These are phyloP conservation scores for Scheffersomyces ergatensis DNA, from an alignment of 805 yeast species.

Conservation along the genomic window DNA sequence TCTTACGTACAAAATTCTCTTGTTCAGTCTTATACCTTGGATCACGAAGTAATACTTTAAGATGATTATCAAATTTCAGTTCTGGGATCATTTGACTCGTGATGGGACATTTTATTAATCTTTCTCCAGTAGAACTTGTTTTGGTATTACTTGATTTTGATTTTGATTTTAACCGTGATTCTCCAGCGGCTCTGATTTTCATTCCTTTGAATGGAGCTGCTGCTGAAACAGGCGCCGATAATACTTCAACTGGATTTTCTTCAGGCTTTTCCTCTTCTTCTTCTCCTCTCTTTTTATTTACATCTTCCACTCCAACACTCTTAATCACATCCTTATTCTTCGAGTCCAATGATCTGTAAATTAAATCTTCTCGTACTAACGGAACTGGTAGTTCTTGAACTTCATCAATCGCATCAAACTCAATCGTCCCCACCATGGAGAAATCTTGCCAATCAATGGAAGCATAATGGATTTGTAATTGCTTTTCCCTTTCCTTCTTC, in stretches of 20 bases:
- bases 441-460: conserved; percentile 89
- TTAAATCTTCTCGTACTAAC: conserved; percentile 53
- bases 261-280: neutral
- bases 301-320: conserved; percentile 11
- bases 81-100: conserved; percentile 73
- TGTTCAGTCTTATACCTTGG: conserved; percentile 75
- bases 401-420: conserved; percentile 60
- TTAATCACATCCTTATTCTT: conserved; percentile 40
- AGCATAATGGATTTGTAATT: conserved; percentile 53
- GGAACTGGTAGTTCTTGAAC: conserved; percentile 57
- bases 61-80: conserved; percentile 65
- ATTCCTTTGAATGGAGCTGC: conserved; percentile 54
- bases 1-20: conserved; percentile 56
- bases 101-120: conserved; percentile 68
- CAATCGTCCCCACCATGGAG: conserved; percentile 63
- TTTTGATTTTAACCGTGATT: conserved; percentile 47
- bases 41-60: conserved; percentile 67
- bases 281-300: neutral
- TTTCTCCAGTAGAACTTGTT: conserved; percentile 15
- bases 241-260: neutral
- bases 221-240: conserved; percentile 13
- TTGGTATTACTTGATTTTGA: neutral
- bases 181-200: conserved; percentile 71
- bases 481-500: conserved; percentile 34
- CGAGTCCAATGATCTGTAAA: conserved; percentile 58